A percentile compares a stretch with the other conserved stretches of the same genome.
phyloP scores from a whole-genome alignment of 1,284 basidiomycete genomes.

The Phylloporus gajari region DNA sequence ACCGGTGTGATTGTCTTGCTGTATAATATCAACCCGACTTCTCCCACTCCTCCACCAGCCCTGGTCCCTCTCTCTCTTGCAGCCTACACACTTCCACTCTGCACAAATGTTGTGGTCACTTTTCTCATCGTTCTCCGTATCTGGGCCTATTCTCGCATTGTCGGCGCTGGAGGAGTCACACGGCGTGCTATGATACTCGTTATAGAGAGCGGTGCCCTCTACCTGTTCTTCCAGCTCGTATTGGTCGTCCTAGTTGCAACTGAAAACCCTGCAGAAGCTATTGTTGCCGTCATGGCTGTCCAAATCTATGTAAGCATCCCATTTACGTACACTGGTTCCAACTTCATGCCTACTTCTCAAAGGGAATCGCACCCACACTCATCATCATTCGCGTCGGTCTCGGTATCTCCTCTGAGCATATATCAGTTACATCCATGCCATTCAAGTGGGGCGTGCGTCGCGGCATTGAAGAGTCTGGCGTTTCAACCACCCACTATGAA shows the following conservation, averaged over 20 bases:
- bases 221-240: slow-evolving; percentile 51
- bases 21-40: slow-evolving; percentile 32
- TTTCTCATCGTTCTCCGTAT: slow-evolving; percentile 52
- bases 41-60: slow-evolving; percentile 41
- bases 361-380: slow-evolving; percentile 48
- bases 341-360: background rate
- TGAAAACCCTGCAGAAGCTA: slow-evolving; percentile 45
- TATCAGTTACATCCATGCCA: slow-evolving; percentile 27
- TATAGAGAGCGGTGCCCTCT: slow-evolving; percentile 54
- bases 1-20: slow-evolving; percentile 36
- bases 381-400: slow-evolving; percentile 46
- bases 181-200: slow-evolving; percentile 46
- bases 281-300: slow-evolving; percentile 50
- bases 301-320: slow-evolving; percentile 51
- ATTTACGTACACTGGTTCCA: background rate
- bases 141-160: slow-evolving; percentile 38
- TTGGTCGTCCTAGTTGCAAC: slow-evolving; percentile 52
- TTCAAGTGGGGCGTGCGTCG: slow-evolving; percentile 35
- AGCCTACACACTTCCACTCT: slow-evolving; percentile 48
- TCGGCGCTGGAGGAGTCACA: slow-evolving; percentile 23
- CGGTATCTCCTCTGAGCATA: slow-evolving; percentile 42
- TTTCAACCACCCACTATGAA: slow-evolving; percentile 34
- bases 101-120: slow-evolving; percentile 52
- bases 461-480: slow-evolving; percentile 15
- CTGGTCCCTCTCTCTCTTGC: slow-evolving; percentile 47